A percentile compares a stretch with the other conserved stretches of the same genome.
phyloP scores from a whole-genome alignment of 2,329 filamentous ascomycete genomes.

The Aureobasidium subglaciale region DNA sequence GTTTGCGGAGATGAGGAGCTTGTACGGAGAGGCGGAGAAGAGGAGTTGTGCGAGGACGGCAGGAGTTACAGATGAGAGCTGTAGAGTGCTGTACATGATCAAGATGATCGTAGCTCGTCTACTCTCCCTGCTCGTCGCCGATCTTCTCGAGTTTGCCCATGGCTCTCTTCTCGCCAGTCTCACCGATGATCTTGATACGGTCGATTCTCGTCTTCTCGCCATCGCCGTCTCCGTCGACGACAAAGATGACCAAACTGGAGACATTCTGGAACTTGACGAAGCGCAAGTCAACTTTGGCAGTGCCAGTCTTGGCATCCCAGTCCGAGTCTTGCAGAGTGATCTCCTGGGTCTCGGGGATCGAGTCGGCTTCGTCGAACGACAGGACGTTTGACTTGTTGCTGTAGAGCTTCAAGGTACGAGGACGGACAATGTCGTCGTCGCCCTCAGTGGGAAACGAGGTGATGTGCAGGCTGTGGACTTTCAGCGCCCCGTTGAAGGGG shows the following conservation, averaged over 20 bases:
- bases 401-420: constrained; percentile 76
- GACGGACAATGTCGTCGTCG: constrained; percentile 68
- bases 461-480: constrained; percentile 80
- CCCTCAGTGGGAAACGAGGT: constrained; percentile 66
- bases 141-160: constrained; percentile 96
- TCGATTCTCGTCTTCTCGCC: constrained; percentile 81
- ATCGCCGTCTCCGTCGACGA: constrained; percentile 70
- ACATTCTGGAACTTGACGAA: constrained; percentile 99
- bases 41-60: background rate
- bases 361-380: constrained; percentile 91
- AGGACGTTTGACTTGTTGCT: constrained; percentile 84
- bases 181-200: constrained; percentile 72
- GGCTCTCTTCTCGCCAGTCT: constrained; percentile 83
- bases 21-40: too few species aligned
- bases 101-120: constrained; percentile 16
- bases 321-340: constrained; percentile 67
- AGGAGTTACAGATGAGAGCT: background rate
- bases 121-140: constrained; percentile 64
- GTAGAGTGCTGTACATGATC: background rate
- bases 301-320: constrained; percentile 56
- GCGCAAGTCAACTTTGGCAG: constrained; percentile 55
- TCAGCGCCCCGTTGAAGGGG: constrained; percentile 80
- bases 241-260: constrained; percentile 76
- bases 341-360: constrained; percentile 70
- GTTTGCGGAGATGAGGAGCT: too few species aligned